Conservation (phyloP, 148 eudicot species). For the Drosera capensis region DNA sequence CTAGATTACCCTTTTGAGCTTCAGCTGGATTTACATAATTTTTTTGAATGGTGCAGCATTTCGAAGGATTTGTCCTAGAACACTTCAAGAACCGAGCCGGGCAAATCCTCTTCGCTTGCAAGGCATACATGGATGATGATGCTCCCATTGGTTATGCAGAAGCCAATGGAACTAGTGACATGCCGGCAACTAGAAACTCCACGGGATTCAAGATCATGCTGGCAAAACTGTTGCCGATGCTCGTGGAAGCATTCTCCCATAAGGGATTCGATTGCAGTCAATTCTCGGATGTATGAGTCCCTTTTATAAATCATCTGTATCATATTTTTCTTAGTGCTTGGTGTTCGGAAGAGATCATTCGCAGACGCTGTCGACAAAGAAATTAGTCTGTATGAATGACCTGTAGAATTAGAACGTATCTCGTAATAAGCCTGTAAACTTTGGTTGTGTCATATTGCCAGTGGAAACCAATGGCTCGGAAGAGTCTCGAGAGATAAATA, state of each 20-base stretch:
- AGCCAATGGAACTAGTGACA: conserved; percentile 4
- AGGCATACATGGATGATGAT: conserved; percentile 75
- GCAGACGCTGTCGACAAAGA: too few species aligned
- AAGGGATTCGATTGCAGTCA: conserved; percentile 50
- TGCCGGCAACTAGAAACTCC: conserved; percentile 36
- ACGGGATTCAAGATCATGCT: conserved; percentile 93
- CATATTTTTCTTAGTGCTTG: too few species aligned
- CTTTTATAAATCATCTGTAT: too few species aligned
- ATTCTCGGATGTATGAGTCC: too few species aligned
- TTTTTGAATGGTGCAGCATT: conserved; percentile 37
- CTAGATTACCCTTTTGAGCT: not conserved
- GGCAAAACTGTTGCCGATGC: conserved; percentile 74
- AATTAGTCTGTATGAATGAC: too few species aligned
- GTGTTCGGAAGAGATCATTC: too few species aligned
- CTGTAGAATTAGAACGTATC: too few species aligned
- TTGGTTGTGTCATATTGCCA: too few species aligned
- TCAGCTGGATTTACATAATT: not conserved
- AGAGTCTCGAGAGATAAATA: too few species aligned
- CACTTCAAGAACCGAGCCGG: conserved; percentile 45
- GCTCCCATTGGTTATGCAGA: conserved; percentile 43
- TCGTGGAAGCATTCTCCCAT: conserved; percentile 58
- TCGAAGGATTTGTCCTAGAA: conserved; percentile 59
- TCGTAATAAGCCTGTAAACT: too few species aligned
- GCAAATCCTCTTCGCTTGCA: conserved; percentile 53
- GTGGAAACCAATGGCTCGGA: too few species aligned